These are phyloP conservation scores for Phallus indusiatus DNA, from an alignment of 768 basidiomycete species.

Conservation along the genomic window DNA sequence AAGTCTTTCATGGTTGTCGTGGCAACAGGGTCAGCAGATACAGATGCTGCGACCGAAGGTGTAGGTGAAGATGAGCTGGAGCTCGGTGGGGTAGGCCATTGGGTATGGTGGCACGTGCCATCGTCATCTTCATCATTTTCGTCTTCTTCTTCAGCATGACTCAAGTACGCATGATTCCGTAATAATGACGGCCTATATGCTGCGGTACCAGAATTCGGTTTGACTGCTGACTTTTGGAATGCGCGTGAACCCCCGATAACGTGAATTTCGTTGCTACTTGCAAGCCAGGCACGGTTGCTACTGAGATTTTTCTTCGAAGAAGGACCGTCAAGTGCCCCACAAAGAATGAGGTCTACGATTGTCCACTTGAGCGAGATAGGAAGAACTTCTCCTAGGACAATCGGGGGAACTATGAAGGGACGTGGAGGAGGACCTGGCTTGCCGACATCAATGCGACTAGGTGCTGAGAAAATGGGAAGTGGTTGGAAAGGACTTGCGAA, in stretches of 20 bases:
- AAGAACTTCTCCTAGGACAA: slow-evolving; percentile 17
- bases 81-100: neutral
- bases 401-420: slow-evolving; percentile 22
- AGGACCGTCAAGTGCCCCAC: slow-evolving; percentile 24
- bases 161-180: neutral
- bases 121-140: neutral
- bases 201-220: neutral
- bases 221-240: neutral
- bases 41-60: neutral
- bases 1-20: neutral
- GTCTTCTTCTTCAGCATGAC: neutral
- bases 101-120: neutral
- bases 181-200: neutral
- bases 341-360: slow-evolving; percentile 25
- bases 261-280: neutral
- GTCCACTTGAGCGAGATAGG: slow-evolving; percentile 20
- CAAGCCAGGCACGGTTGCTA: neutral
- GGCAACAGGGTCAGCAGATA: neutral
- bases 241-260: neutral
- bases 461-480: neutral
- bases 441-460: slow-evolving; percentile 1
- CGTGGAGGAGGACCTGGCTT: slow-evolving; percentile 15
- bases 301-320: neutral
- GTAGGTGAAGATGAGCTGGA: neutral
- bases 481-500: slow-evolving; percentile 19